A percentile compares a stretch with the other conserved stretches of the same genome.
phyloP scores from a whole-genome alignment of 2,329 filamentous ascomycete species.

The Ustulina deusta region DNA sequence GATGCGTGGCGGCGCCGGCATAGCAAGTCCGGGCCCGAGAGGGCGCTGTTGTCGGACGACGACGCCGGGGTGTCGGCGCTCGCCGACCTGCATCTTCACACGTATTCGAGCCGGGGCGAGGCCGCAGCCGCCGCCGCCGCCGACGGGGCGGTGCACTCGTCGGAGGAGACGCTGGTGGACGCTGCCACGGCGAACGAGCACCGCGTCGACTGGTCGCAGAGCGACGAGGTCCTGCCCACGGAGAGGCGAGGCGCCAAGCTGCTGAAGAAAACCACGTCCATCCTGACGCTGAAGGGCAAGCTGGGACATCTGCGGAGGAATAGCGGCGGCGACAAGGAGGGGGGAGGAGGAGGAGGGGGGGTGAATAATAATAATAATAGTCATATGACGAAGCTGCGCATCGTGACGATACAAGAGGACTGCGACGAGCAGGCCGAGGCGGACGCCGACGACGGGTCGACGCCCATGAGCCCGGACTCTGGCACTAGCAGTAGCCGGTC shows the following conservation, averaged over 20 bases:
- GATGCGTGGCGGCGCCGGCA: slow-evolving; percentile 19
- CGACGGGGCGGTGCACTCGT: slow-evolving; percentile 34
- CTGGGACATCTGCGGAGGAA: slow-evolving; percentile 51
- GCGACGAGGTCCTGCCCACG: slow-evolving; percentile 58
- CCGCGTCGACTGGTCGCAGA: slow-evolving; percentile 69
- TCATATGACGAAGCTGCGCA: slow-evolving; percentile 44
- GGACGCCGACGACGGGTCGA: slow-evolving; percentile 36
- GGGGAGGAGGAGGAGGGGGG: background rate
- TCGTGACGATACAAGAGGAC: slow-evolving; percentile 30
- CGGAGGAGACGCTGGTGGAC: slow-evolving; percentile 47
- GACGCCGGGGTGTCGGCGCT: slow-evolving; percentile 24
- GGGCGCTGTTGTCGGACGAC: too few relatives aligned
- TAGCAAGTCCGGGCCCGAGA: slow-evolving; percentile 24
- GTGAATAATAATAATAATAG: slow-evolving; percentile 22
- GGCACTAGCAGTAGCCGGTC: slow-evolving; percentile 19
- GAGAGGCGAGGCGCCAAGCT: slow-evolving; percentile 30
- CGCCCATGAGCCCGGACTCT: slow-evolving; percentile 37
- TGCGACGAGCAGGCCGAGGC: slow-evolving; percentile 31
- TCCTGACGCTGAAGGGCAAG: slow-evolving; percentile 61
- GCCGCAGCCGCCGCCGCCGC: background rate
- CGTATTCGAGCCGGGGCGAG: slow-evolving; percentile 12
- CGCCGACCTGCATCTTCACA: slow-evolving; percentile 33
- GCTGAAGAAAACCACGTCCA: slow-evolving; percentile 61
- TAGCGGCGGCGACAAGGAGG: slow-evolving; percentile 29
- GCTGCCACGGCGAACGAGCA: slow-evolving; percentile 51